These are phyloP conservation scores for Apodospora peruviana DNA, from an alignment of 495 filamentous ascomycete genomes.

Conservation along the genomic window DNA sequence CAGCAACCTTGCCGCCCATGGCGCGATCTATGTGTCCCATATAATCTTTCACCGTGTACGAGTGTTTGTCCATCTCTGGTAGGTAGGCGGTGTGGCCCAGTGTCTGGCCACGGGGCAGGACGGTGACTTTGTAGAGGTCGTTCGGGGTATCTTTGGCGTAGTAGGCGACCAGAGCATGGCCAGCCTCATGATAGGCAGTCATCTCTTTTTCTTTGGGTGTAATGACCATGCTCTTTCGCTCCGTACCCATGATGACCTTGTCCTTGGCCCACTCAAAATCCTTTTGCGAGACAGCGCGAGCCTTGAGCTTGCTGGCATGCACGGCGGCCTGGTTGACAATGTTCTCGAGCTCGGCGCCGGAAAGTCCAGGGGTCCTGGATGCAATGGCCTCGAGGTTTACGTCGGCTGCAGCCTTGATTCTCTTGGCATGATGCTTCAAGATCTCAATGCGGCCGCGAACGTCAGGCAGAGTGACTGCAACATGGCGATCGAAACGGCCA, in stretches of 20 bases:
- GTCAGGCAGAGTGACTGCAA: conserved; percentile 83
- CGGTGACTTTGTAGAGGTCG: conserved; percentile 92
- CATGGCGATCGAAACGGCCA: conserved; percentile 90
- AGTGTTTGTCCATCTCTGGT: conserved; percentile 86
- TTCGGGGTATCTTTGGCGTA: conserved; percentile 62
- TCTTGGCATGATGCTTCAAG: conserved; percentile 84
- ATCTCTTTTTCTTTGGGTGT: conserved; percentile 78
- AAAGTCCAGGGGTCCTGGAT: conserved; percentile 82
- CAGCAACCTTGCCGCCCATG: conserved; percentile 90
- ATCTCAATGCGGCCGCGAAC: conserved; percentile 93
- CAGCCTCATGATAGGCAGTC: conserved; percentile 97
- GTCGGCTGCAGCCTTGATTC: conserved; percentile 69
- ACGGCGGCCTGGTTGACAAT: conserved; percentile 94
- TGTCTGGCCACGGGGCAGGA: conserved; percentile 81
- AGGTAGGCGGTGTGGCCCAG: conserved; percentile 81
- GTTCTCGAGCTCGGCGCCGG: conserved; percentile 92
- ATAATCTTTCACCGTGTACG: conserved; percentile 65
- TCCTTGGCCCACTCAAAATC: conserved; percentile 98
- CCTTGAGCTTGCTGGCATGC: conserved; percentile 76
- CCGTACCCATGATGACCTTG: conserved; percentile 96
- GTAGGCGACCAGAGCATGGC: conserved; percentile 84
- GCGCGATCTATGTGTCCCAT: conserved; percentile 71
- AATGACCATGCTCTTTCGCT: conserved; percentile 81
- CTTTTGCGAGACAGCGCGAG: conserved; percentile 60
- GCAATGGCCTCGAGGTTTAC: conserved; percentile 81